A percentile compares a stretch with the other conserved stretches of the same genome.
These are phyloP conservation scores for Royoungia palumana DNA, from an alignment of 768 basidiomycete species.

Conservation along the genomic window DNA sequence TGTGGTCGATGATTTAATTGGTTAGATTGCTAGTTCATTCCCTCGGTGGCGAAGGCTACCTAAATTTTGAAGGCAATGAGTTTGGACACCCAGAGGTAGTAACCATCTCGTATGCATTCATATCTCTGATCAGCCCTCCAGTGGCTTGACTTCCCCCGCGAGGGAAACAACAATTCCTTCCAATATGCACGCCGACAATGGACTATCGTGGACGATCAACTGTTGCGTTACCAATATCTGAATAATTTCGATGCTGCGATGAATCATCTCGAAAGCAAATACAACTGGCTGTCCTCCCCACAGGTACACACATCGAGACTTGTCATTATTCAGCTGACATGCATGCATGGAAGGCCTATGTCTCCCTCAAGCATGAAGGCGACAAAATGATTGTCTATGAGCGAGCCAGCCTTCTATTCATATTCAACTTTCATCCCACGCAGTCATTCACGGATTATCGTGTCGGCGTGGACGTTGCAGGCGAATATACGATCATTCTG, in stretches of 20 bases:
- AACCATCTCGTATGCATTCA: conserved; percentile 11
- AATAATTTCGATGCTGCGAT: conserved; percentile 92
- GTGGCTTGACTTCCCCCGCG: conserved; percentile 99
- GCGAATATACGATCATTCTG: conserved; percentile 80
- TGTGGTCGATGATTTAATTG: neutral
- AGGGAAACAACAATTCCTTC: conserved; percentile 94
- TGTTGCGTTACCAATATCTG: conserved; percentile 90
- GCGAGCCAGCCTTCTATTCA: conserved; percentile 88
- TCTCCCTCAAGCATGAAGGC: conserved; percentile 88
- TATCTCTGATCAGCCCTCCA: conserved; percentile 26
- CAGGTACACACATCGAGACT: conserved; percentile 48
- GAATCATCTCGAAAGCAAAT: conserved; percentile 80
- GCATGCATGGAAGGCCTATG: conserved; percentile 58
- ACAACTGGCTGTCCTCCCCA: conserved; percentile 79
- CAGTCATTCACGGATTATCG: conserved; percentile 91
- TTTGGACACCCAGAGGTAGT: conserved; percentile 98
- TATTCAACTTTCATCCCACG: conserved; percentile 97
- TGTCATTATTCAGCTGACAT: conserved; percentile 7
- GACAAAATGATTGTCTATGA: conserved; percentile 96
- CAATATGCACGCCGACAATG: conserved; percentile 96
- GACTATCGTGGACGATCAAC: conserved; percentile 83
- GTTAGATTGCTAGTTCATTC: conserved; percentile 82
- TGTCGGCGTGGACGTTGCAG: conserved; percentile 81
- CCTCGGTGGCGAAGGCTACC: conserved; percentile 94
- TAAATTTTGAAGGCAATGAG: conserved; percentile 98